Conservation (phyloP, 441 rosid genomes). For the Croton setiger region DNA sequence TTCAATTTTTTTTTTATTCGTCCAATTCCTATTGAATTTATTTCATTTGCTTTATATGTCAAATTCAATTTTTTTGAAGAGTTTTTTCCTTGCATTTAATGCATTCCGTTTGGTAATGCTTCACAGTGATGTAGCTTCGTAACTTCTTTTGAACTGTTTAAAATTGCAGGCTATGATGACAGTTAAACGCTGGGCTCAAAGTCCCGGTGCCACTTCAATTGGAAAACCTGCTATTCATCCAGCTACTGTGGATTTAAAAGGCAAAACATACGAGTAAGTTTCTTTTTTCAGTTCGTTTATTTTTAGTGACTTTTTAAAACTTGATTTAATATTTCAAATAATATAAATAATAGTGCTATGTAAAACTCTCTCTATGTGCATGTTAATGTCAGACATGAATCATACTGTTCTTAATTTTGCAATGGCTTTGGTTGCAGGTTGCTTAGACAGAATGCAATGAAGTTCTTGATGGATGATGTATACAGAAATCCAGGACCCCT, state of each 20-base stretch:
- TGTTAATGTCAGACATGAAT: background rate
- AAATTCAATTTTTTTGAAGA: background rate
- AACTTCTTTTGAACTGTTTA: background rate
- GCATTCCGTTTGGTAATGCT: background rate
- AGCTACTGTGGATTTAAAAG: constrained; percentile 85
- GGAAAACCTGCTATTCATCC: constrained; percentile 98
- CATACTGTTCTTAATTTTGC: background rate
- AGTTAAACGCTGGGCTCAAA: constrained; percentile 89
- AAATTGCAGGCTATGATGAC: constrained; percentile 83
- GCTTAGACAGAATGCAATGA: constrained; percentile 66
- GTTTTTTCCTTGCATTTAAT: background rate
- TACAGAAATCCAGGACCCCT: constrained; percentile 99
- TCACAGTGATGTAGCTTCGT: background rate
- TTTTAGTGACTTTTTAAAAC: background rate
- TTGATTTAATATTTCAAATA: background rate
- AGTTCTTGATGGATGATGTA: constrained; percentile 78
- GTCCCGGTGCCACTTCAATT: constrained; percentile 61
- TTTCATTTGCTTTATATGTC: background rate
- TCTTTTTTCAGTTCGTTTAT: background rate
- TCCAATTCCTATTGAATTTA: background rate
- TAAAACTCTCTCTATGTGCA: background rate
- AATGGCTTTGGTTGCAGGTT: constrained; percentile 50
- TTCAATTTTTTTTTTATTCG: constrained; percentile 10
- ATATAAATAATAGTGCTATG: background rate
- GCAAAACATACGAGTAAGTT: constrained; percentile 95